Evolutionary conservation across 1,284 basidiomycete species (phyloP).

Genomic region (Cystobasidium pallidum): DNA sequence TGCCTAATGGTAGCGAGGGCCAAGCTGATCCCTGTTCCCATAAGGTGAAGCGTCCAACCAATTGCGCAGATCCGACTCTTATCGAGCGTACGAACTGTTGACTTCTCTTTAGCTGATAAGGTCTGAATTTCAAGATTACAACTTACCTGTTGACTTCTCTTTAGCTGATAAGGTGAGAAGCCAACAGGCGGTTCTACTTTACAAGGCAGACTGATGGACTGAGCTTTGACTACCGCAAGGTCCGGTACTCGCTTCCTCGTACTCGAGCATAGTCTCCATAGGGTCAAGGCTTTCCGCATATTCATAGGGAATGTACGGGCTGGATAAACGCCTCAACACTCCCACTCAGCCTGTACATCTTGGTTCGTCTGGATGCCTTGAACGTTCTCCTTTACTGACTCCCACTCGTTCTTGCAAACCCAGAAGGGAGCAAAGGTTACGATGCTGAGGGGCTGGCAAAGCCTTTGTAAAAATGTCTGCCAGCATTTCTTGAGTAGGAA

Average conservation of each 20-base stretch:
- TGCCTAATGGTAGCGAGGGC: neutral
- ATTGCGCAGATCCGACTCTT: slow-evolving; percentile 12
- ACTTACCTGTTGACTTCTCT: too few relatives aligned
- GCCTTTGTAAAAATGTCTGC: neutral
- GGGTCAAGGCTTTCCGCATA: too few relatives aligned
- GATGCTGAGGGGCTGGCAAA: neutral
- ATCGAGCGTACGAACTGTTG: slow-evolving; percentile 8
- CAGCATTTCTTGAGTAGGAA: neutral
- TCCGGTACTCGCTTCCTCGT: too few relatives aligned
- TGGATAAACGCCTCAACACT: slow-evolving; percentile 1
- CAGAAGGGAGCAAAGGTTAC: neutral
- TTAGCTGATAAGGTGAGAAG: too few relatives aligned
- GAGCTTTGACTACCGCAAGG: too few relatives aligned
- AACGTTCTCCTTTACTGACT: slow-evolving; percentile 1
- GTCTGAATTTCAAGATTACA: too few relatives aligned
- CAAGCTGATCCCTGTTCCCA: neutral
- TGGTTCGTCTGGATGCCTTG: neutral
- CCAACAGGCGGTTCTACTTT: too few relatives aligned
- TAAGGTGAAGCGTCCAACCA: slow-evolving; percentile 14
- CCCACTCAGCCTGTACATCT: neutral
- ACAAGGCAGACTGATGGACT: too few relatives aligned
- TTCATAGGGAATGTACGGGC: too few relatives aligned
- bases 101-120: too few relatives aligned
- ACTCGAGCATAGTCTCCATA: too few relatives aligned
- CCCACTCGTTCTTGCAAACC: slow-evolving; percentile 1